Percentiles rank a stretch among this genome's conserved stretches.
Conservation (phyloP, 2,329 filamentous ascomycete species). For the Dactylonectria macrodidyma region DNA sequence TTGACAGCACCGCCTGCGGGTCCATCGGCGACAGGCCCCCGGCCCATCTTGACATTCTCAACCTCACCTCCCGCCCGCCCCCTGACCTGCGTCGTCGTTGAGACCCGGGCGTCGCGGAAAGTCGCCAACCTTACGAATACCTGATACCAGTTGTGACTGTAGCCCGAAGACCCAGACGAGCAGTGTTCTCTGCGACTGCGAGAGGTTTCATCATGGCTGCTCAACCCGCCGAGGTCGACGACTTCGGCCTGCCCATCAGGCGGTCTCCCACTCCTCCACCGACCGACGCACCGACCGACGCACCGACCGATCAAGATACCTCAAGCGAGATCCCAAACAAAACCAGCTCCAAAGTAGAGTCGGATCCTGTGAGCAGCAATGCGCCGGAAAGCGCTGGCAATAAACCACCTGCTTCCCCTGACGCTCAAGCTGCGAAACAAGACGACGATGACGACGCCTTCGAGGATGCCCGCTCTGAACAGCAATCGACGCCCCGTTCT, state of each 20-base stretch:
- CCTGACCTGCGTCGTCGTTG: constrained; percentile 24
- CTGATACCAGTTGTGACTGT: constrained; percentile 25
- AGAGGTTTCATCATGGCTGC: constrained; percentile 44
- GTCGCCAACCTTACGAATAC: constrained; percentile 13
- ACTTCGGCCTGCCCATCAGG: constrained; percentile 79
- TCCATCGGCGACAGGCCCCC: constrained; percentile 44
- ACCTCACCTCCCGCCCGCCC: constrained; percentile 44
- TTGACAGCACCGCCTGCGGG: constrained; percentile 32
- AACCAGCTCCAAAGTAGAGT: constrained; percentile 9
- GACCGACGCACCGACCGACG: constrained; percentile 37
- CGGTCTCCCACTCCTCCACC: constrained; percentile 58
- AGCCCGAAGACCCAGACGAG: constrained; percentile 15
- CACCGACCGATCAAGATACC: constrained; percentile 33
- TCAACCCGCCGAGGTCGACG: constrained; percentile 68
- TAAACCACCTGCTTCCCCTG: constrained; percentile 6
- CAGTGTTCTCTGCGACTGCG: background rate
- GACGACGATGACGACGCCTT: constrained; percentile 58
- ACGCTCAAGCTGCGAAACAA: constrained; percentile 29
- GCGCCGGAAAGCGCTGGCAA: constrained; percentile 19
- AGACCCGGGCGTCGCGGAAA: constrained; percentile 13
- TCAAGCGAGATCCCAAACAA: constrained; percentile 33
- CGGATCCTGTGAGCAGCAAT: constrained; percentile 26
- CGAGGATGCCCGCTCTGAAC: constrained; percentile 54
- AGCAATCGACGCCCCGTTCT: constrained; percentile 44
- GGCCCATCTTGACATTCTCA: constrained; percentile 40